Conservation (phyloP, 2,329 filamentous ascomycete species). For the Epichloe sp. region DNA sequence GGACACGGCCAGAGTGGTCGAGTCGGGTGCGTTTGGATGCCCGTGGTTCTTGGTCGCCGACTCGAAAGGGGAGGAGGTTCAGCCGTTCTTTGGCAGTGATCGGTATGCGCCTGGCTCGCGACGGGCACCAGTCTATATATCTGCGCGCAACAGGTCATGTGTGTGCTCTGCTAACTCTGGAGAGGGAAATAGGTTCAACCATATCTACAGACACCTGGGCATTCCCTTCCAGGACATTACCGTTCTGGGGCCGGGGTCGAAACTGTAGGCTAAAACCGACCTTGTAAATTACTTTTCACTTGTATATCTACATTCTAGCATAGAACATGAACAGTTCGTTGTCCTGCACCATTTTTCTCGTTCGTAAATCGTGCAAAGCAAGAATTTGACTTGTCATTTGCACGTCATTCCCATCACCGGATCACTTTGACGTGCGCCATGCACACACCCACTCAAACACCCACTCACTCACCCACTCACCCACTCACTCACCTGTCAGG, state of each 20-base stretch:
- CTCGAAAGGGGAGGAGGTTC: constrained; percentile 38
- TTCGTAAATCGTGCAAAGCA: no score
- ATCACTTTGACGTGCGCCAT: no score
- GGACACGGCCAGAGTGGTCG: constrained; percentile 47
- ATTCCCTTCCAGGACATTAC: constrained; percentile 44
- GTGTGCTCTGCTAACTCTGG: not conserved
- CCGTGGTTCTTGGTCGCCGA: constrained; percentile 64
- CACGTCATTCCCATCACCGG: no score
- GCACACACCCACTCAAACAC: no score
- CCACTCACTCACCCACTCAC: no score
- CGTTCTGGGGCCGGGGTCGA: constrained; percentile 17
- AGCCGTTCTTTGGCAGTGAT: constrained; percentile 70
- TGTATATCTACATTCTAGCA: no score
- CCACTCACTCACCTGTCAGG: no score
- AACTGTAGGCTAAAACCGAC: constrained; percentile 18
- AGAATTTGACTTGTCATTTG: no score
- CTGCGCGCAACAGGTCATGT: not conserved
- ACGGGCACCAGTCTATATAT: constrained; percentile 7
- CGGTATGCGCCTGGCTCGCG: constrained; percentile 22
- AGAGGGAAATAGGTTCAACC: constrained; percentile 41
- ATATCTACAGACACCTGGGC: constrained; percentile 53
- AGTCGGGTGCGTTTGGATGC: constrained; percentile 58
- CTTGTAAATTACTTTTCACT: not conserved
- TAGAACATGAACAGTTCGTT: no score
- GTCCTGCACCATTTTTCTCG: no score